Evolutionary conservation across 371 early-diverging fungal genomes (phyloP).

Genomic region (Cokeromyces recurvatus): DNA sequence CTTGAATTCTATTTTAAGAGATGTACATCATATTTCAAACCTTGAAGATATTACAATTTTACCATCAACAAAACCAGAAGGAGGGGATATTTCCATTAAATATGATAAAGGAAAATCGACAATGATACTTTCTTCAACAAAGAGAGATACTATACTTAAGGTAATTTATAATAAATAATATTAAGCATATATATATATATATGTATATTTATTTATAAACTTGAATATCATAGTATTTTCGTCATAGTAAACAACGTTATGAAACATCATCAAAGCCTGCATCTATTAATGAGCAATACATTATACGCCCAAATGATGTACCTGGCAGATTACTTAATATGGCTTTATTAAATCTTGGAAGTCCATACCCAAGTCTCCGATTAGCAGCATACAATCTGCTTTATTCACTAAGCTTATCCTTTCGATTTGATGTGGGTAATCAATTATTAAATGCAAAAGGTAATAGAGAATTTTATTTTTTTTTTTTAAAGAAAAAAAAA

Average conservation of each 20-base stretch:
- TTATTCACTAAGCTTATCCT: constrained; percentile 70
- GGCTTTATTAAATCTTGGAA: constrained; percentile 83
- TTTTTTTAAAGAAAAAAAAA: too few species aligned
- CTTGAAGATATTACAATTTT: constrained; percentile 67
- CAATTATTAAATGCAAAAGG: constrained; percentile 78
- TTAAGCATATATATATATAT: too few species aligned
- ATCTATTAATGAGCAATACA: constrained; percentile 60
- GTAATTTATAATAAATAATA: too few species aligned
- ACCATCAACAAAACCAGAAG: constrained; percentile 43
- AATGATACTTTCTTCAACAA: constrained; percentile 70
- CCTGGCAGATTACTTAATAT: constrained; percentile 90
- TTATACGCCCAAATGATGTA: constrained; percentile 86
- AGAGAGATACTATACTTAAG: constrained; percentile 69
- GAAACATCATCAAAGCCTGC: constrained; percentile 62
- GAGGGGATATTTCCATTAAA: constrained; percentile 71
- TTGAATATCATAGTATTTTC: constrained; percentile 45
- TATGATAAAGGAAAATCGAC: constrained; percentile 64
- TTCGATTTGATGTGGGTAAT: constrained; percentile 79
- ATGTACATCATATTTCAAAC: constrained; percentile 83
- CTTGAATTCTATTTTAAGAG: constrained; percentile 68
- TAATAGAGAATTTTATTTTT: constrained; percentile 8
- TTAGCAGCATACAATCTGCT: constrained; percentile 85
- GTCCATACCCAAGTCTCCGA: constrained; percentile 72
- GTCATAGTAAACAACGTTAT: constrained; percentile 67
- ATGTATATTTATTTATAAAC: too few species aligned